Evolutionary conservation across 2,329 filamentous ascomycete species (phyloP).

Genomic region (Nothophoma quercina): DNA sequence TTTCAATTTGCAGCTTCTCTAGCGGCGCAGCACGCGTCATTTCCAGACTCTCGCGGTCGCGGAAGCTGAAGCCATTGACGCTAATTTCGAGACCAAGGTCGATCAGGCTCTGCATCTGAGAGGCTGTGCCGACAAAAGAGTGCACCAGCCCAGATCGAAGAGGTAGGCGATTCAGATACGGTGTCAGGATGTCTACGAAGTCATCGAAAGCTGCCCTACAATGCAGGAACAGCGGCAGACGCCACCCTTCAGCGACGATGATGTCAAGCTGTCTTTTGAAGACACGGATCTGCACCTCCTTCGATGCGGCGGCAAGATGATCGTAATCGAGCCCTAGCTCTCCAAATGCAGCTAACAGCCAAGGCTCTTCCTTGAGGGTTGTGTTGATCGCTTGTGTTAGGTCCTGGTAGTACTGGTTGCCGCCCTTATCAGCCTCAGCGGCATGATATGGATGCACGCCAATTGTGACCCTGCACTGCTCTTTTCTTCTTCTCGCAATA

Average conservation of each 20-base stretch:
- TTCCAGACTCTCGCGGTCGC: constrained; percentile 48
- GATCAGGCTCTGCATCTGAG: constrained; percentile 52
- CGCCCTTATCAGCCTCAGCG: constrained; percentile 49
- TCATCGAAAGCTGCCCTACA: constrained; percentile 55
- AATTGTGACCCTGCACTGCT: constrained; percentile 55
- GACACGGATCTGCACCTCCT: constrained; percentile 51
- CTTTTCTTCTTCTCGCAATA: constrained; percentile 28
- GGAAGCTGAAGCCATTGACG: constrained; percentile 61
- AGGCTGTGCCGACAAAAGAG: constrained; percentile 50
- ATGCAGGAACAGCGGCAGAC: constrained; percentile 54
- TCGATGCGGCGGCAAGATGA: constrained; percentile 53
- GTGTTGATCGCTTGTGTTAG: constrained; percentile 33
- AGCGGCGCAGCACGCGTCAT: constrained; percentile 55
- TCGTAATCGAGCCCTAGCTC: constrained; percentile 62
- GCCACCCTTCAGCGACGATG: constrained; percentile 39
- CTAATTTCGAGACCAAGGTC: constrained; percentile 54
- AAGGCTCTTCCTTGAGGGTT: constrained; percentile 17
- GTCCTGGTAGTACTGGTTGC: constrained; percentile 35
- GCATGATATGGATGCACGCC: constrained; percentile 63
- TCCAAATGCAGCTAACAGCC: constrained; percentile 56
- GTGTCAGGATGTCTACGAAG: constrained; percentile 52
- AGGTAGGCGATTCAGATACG: constrained; percentile 50
- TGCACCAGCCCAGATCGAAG: constrained; percentile 49
- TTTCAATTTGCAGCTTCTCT: constrained; percentile 56
- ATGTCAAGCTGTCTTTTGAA: constrained; percentile 55